A percentile compares a stretch with the other conserved stretches of the same genome.
phyloP scores from a whole-genome alignment of 768 basidiomycete genomes.

The Pholiota molesta region DNA sequence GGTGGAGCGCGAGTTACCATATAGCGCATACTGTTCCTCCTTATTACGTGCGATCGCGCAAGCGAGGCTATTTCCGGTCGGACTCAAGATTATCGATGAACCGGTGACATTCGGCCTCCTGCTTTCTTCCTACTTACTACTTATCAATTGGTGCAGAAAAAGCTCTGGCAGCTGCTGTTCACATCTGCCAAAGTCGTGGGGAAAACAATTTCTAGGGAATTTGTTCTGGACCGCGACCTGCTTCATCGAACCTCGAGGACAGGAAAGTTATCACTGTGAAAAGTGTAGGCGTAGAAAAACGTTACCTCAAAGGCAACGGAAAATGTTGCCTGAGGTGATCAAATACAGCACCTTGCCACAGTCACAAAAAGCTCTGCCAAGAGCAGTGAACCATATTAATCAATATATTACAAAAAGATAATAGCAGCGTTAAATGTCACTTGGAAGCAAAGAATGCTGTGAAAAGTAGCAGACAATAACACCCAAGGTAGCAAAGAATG shows the following conservation, averaged over 20 bases:
- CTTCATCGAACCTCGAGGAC: background rate
- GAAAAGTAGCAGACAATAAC: no score
- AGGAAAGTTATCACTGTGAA: no score
- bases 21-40: conserved; percentile 15
- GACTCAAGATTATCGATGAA: background rate
- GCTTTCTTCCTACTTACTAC: background rate
- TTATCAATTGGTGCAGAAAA: background rate
- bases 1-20: background rate
- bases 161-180: background rate
- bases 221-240: background rate
- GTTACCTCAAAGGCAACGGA: no score
- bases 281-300: no score
- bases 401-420: no score
- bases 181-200: background rate
- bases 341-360: no score
- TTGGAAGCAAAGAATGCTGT: no score
- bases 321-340: no score
- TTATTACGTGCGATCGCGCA: conserved; percentile 41
- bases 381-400: no score
- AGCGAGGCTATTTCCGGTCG: conserved; percentile 20
- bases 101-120: background rate
- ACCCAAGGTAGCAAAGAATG: no score
- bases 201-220: background rate
- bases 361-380: no score
- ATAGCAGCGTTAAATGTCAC: no score